Evolutionary conservation across 2,329 filamentous ascomycete genomes (phyloP).

Genomic region (Penicillium sp.): DNA sequence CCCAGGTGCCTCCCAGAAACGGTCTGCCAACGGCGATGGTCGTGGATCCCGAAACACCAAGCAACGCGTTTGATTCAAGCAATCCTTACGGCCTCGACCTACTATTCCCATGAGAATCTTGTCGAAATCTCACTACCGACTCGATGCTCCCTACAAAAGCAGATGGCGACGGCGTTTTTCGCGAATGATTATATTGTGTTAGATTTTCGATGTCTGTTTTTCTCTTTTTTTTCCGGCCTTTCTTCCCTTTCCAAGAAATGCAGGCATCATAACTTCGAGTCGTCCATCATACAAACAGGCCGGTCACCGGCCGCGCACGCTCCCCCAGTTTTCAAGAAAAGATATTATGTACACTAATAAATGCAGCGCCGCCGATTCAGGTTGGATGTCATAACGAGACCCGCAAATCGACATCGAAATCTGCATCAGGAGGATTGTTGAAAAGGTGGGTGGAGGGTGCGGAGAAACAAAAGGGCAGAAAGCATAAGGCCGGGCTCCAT

Average conservation of each 20-base stretch:
- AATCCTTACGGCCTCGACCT: not conserved
- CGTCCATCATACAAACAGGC: conserved; percentile 36
- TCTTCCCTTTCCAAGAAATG: conserved; percentile 26
- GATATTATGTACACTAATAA: conserved; percentile 41
- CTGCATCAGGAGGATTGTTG: conserved; percentile 13
- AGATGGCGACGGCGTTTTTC: conserved; percentile 15
- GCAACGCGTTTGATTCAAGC: conserved; percentile 20
- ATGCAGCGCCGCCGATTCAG: conserved; percentile 19
- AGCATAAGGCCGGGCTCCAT: conserved; percentile 12
- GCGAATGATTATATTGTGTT: conserved; percentile 29
- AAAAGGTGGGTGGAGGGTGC: conserved; percentile 6
- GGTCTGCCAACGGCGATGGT: conserved; percentile 25
- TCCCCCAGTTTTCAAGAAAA: conserved; percentile 10
- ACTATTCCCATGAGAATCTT: not conserved
- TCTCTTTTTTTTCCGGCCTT: conserved; percentile 17
- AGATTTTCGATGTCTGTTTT: conserved; percentile 33
- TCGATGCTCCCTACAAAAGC: conserved; percentile 8
- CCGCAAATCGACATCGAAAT: conserved; percentile 6
- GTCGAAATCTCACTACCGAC: not conserved
- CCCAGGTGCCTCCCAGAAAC: conserved; percentile 29
- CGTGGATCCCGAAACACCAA: conserved; percentile 31
- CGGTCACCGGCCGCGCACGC: conserved; percentile 13
- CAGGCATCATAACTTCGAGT: conserved; percentile 38
- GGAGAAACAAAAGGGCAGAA: conserved; percentile 10
- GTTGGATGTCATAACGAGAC: not conserved